Evolutionary conservation across 495 filamentous ascomycete genomes (phyloP), one percentile per base, ranked within the genome.

Genomic region (Hypoxylon fragiforme): DNA sequence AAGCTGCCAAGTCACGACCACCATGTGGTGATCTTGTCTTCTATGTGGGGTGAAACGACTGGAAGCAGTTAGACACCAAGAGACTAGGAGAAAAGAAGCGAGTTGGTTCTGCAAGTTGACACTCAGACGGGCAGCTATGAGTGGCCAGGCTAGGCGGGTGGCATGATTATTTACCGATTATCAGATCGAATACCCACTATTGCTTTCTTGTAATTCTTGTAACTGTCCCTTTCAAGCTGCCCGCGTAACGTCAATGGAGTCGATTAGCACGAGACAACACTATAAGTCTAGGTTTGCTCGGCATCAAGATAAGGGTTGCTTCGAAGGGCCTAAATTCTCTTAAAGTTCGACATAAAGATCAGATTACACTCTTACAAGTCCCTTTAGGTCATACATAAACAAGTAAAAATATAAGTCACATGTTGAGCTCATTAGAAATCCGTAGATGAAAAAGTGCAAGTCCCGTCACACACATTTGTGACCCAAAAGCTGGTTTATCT

Each of bases 401-500:
- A n/a, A n/a, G n/a, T n/a, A n/a, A n/a, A n/a, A n/a, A n/a, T n/a
- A n/a, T n/a, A n/a, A n/a, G n/a, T n/a, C n/a, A n/a, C n/a, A n/a
- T n/a, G n/a, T n/a, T n/a, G n/a, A n/a, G n/a, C n/a, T n/a, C n/a
- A n/a, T n/a, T n/a, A n/a, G n/a, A n/a, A n/a, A n/a, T n/a, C n/a
- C n/a, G n/a, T n/a, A n/a, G n/a, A n/a, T n/a, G n/a, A n/a, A n/a
- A n/a, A n/a, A n/a, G n/a, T n/a, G n/a, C n/a, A n/a, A n/a, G n/a
- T n/a, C n/a, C n/a, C n/a, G n/a, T n/a, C n/a, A n/a, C n/a, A n/a
- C n/a, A n/a, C n/a, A 41, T 52, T 30, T 44, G 6, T 26, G 36
- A 18, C 38, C 40, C 44, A 30, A 18, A n/a, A 32, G 6, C 24
- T 50, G 8, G 46, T 56, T 62, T 62, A 62, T 57, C 58, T 62